Evolutionary conservation across 371 early-diverging fungal genomes (phyloP), one percentile per base, ranked within the genome.

Genomic region (Mucor irregularis): DNA sequence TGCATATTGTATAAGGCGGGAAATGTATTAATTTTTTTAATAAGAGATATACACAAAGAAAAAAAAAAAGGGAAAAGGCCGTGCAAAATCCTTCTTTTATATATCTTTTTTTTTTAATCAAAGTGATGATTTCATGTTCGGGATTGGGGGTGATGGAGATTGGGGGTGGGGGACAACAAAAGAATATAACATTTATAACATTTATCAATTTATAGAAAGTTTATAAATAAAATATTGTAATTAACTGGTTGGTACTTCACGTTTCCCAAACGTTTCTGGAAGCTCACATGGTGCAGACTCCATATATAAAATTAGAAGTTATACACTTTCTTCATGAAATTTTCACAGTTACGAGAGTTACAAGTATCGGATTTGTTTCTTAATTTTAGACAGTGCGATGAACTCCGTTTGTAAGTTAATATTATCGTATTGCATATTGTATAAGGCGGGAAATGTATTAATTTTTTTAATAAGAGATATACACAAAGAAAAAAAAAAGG

Each of bases 71-170:
- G 25, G 16, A 52, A 51, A 51, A 40, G 21, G 31, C 52, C 52
- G 52, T 52, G 52, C 52, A 52, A 52, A 40, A 14, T 40, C 40
- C 52, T 40, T 52, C 29, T 52, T 52, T 24, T 52, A 52, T 52
- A 52, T n/a, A 5, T 29, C 16, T 45, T 45, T 42, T 42, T 22
- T 24, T 21, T 9, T 21, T 13, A 6, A 19, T 21, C 11, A 24
- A n/a, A 35, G n/a, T 14, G 35, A n/a, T n/a, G n/a, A n/a, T n/a
- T n/a, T 35, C 16, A 14, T 35, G 14, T 13, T 35, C 13, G 16
- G 1, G 7, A 13, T 34, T 34, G 34, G 40, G 24, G 40, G 40
- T 8, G 37, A 35, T n/a, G 6, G 21, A 38, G 19, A 5, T 17
- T 38, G 16, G 38, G 40, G 40, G 16, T 13, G 40, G 40, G 40